A percentile compares a stretch with the other conserved stretches of the same genome.
These are phyloP conservation scores for Solanum hybrid DNA, from an alignment of 305 asterid species.

Conservation along the genomic window DNA sequence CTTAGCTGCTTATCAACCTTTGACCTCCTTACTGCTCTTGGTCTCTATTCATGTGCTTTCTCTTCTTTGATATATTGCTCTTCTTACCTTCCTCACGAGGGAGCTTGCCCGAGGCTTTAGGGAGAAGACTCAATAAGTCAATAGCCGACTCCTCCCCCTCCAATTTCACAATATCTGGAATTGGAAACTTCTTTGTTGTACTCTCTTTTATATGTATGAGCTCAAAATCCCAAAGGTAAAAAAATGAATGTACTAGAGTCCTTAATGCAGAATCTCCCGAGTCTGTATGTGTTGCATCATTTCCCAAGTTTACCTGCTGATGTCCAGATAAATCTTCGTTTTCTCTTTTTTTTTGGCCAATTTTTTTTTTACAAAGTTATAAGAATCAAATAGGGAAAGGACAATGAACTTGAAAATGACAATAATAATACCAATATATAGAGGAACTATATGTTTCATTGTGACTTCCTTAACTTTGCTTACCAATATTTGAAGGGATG, in stretches of 20 bases:
- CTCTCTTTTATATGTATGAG: neutral
- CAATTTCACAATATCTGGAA: too few species aligned
- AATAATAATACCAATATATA: too few species aligned
- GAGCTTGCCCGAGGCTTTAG: neutral
- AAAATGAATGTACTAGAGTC: too few species aligned
- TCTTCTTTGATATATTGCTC: too few species aligned
- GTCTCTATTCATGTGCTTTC: neutral
- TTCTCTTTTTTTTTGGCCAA: too few species aligned
- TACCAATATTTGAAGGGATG: neutral
- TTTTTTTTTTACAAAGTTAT: neutral
- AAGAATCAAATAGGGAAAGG: neutral
- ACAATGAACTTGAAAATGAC: neutral
- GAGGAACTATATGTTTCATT: too few species aligned
- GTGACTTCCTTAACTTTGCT: neutral
- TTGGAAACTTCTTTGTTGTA: too few species aligned
- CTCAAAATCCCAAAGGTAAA: neutral
- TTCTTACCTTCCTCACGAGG: too few species aligned
- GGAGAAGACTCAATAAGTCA: neutral
- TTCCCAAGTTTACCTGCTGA: neutral
- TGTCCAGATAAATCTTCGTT: neutral
- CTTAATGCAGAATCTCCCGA: neutral
- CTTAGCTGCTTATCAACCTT: neutral
- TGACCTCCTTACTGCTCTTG: neutral
- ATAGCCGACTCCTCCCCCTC: neutral
- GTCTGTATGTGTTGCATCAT: neutral